phyloP scores from a whole-genome alignment of 306 rosid genomes.

The Acacia acuminata region DNA sequence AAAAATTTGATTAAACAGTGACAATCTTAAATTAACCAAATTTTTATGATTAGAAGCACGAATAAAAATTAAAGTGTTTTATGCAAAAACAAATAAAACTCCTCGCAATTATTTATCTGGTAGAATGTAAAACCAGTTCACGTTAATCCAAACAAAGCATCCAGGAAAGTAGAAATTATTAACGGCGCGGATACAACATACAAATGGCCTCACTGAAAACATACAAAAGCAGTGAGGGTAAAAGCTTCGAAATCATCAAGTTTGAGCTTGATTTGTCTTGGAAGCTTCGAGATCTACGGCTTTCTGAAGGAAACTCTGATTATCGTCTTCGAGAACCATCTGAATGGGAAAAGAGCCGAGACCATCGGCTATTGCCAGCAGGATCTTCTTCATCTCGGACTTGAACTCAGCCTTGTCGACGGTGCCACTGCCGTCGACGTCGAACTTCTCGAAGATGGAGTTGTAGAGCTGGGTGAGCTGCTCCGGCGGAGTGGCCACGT shows the following conservation, averaged over 20 bases:
- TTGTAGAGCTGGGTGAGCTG: slow-evolving; percentile 65
- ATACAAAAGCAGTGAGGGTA: no score
- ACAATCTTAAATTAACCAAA: no score
- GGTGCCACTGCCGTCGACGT: slow-evolving; percentile 60
- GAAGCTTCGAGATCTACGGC: slow-evolving; percentile 93
- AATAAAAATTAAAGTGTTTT: no score
- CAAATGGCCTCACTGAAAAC: neutral
- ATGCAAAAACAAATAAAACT: no score
- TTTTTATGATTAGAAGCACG: no score
- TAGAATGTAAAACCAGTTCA: no score
- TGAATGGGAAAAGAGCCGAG: slow-evolving; percentile 77
- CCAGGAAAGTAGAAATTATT: no score
- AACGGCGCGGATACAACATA: neutral
- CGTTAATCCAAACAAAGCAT: no score
- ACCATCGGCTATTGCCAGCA: slow-evolving; percentile 89
- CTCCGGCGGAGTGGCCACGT: slow-evolving; percentile 64
- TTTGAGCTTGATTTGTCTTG: slow-evolving; percentile 28
- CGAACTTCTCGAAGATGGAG: slow-evolving; percentile 75
- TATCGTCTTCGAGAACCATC: slow-evolving; percentile 74
- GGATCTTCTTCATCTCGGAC: slow-evolving; percentile 76
- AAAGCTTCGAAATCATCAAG: neutral
- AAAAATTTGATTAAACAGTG: no score
- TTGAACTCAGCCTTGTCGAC: slow-evolving; percentile 68
- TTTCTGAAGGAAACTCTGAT: slow-evolving; percentile 56
- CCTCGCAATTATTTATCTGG: no score